A percentile compares a stretch with the other conserved stretches of the same genome.
phyloP scores from a whole-genome alignment of 257 asterid species.

The Dorcoceras hygrometricum region DNA sequence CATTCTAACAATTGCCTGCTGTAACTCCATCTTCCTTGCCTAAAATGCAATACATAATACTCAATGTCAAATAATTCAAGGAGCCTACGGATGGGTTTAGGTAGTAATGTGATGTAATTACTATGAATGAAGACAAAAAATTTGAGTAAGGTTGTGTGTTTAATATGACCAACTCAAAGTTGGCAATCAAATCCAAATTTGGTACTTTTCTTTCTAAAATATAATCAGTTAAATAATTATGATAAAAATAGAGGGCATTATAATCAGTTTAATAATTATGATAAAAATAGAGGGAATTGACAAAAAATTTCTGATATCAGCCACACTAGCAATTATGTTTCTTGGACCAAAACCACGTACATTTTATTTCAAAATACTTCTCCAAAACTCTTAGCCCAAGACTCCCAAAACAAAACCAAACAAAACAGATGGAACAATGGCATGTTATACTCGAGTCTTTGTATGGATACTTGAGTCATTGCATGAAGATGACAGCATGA shows the following conservation, averaged over 20 bases:
- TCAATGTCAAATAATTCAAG: slow-evolving; percentile 8
- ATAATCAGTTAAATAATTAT: neutral
- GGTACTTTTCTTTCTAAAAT: neutral
- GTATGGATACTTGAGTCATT: neutral
- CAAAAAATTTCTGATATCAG: neutral
- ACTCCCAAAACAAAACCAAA: too few species aligned
- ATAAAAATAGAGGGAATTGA: too few species aligned
- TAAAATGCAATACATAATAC: slow-evolving; percentile 32
- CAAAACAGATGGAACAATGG: neutral
- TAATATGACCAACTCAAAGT: slow-evolving; percentile 16
- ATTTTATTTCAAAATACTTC: neutral
- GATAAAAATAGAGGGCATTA: neutral
- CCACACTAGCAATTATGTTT: neutral
- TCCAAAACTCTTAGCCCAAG: neutral
- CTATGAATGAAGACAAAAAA: slow-evolving; percentile 5
- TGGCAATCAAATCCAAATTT: neutral
- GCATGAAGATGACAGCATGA: neutral
- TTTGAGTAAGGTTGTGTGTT: slow-evolving; percentile 11
- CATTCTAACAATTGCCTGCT: slow-evolving; percentile 85
- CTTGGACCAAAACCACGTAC: neutral
- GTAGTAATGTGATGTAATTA: neutral
- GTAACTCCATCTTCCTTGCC: slow-evolving; percentile 92
- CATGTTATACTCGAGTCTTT: neutral
- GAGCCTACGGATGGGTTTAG: slow-evolving; percentile 12
- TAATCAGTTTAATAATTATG: neutral